Percentiles rank a stretch among this genome's conserved stretches.
Conservation (phyloP, 2,329 filamentous ascomycete species). For the Colletotrichum incanum region DNA sequence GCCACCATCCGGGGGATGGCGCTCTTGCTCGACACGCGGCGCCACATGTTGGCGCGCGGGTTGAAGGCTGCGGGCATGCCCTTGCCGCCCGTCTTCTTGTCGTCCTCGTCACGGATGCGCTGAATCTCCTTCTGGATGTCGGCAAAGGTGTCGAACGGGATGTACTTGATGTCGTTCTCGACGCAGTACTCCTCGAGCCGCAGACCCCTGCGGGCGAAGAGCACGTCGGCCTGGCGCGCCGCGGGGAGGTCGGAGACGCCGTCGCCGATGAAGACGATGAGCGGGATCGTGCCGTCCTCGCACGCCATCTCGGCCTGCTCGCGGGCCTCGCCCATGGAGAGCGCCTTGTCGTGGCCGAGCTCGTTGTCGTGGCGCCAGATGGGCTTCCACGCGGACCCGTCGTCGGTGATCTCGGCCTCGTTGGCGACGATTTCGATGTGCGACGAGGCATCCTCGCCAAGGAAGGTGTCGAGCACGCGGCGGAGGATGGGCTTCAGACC, state of each 20-base stretch:
- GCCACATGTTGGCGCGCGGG: conserved; percentile 78
- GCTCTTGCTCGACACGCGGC: conserved; percentile 72
- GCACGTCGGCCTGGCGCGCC: conserved; percentile 76
- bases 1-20: conserved; percentile 58
- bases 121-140: conserved; percentile 75
- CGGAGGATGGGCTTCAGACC: conserved; percentile 76
- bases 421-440: conserved; percentile 80
- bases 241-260: conserved; percentile 78
- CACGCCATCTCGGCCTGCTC: conserved; percentile 66
- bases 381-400: conserved; percentile 75
- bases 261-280: conserved; percentile 80
- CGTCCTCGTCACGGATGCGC: conserved; percentile 72
- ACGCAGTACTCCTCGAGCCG: conserved; percentile 77
- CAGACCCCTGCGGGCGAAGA: conserved; percentile 77
- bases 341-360: conserved; percentile 77
- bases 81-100: conserved; percentile 71
- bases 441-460: conserved; percentile 72
- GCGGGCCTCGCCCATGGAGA: conserved; percentile 75
- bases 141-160: conserved; percentile 76
- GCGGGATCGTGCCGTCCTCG: conserved; percentile 73
- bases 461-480: conserved; percentile 74
- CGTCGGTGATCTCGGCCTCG: conserved; percentile 71
- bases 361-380: conserved; percentile 78
- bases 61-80: conserved; percentile 76
- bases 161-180: conserved; percentile 73